phyloP scores from a whole-genome alignment of 192 early-diverging fungal genomes.

The Dissophora ornata region DNA sequence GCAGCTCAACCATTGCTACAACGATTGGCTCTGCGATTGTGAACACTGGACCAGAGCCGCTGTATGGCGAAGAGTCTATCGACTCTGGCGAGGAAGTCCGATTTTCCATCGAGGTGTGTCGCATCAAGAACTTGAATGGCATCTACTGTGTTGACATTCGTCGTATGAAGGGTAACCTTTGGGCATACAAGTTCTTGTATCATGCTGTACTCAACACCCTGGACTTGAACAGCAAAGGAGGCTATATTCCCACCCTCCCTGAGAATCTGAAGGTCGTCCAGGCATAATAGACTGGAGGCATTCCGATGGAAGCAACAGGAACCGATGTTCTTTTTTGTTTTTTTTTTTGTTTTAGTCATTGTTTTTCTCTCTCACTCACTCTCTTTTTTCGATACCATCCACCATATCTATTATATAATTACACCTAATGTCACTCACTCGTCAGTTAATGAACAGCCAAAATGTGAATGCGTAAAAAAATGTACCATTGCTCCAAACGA shows the following conservation, averaged over 20 bases:
- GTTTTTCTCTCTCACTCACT: too few species aligned
- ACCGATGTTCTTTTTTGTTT: too few species aligned
- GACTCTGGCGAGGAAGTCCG: conserved; percentile 86
- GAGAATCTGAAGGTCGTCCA: conserved; percentile 47
- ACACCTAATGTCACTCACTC: too few species aligned
- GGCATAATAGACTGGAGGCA: neutral
- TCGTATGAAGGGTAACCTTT: conserved; percentile 79
- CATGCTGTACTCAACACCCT: conserved; percentile 64
- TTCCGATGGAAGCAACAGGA: too few species aligned
- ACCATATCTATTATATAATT: too few species aligned
- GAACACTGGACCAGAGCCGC: conserved; percentile 45
- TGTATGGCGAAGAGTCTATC: conserved; percentile 66
- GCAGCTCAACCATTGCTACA: conserved; percentile 37
- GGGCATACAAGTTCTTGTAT: conserved; percentile 85
- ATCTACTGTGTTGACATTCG: conserved; percentile 82
- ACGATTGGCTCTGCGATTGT: neutral
- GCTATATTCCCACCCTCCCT: conserved; percentile 54
- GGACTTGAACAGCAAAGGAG: conserved; percentile 61
- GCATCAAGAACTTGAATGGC: conserved; percentile 88
- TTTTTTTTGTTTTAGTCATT: too few species aligned
- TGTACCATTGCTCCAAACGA: too few species aligned
- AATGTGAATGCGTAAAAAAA: too few species aligned
- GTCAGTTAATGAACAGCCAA: too few species aligned
- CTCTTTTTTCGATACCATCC: too few species aligned
- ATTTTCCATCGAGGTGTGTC: conserved; percentile 91